These are phyloP conservation scores for Dissoconium aciculare DNA, from an alignment of 2,329 filamentous ascomycete genomes.

Conservation along the genomic window DNA sequence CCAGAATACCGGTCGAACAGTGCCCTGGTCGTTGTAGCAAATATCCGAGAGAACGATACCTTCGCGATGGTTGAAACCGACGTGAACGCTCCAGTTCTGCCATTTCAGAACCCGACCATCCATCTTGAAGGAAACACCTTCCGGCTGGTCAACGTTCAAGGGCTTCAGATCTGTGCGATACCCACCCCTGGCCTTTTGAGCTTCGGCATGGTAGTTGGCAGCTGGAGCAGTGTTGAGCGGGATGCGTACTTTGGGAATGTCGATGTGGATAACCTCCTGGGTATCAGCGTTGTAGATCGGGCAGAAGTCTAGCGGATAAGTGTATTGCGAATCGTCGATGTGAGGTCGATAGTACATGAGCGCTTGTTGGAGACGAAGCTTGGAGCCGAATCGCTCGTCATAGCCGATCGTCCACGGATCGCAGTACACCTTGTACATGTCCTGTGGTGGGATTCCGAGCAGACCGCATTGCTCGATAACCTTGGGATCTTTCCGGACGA, in stretches of 20 bases:
- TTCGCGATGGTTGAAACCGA: slow-evolving; percentile 91
- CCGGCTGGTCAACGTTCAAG: slow-evolving; percentile 73
- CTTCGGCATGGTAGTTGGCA: slow-evolving; percentile 65
- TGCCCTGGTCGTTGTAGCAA: slow-evolving; percentile 71
- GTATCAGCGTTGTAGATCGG: slow-evolving; percentile 78
- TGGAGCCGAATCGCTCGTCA: slow-evolving; percentile 73
- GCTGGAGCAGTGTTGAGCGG: slow-evolving; percentile 57
- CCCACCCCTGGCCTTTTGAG: slow-evolving; percentile 58
- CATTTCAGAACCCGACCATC: slow-evolving; percentile 61
- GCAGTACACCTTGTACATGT: slow-evolving; percentile 94
- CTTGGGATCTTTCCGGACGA: slow-evolving; percentile 62
- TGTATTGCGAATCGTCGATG: slow-evolving; percentile 76
- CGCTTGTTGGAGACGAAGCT: slow-evolving; percentile 71
- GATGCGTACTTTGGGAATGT: slow-evolving; percentile 62
- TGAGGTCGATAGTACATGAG: slow-evolving; percentile 90
- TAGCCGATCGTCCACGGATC: slow-evolving; percentile 95
- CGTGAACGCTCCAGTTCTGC: slow-evolving; percentile 89
- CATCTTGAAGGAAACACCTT: slow-evolving; percentile 74
- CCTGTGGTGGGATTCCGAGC: slow-evolving; percentile 61
- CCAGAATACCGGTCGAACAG: slow-evolving; percentile 67
- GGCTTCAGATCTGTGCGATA: slow-evolving; percentile 70
- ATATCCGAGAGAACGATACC: slow-evolving; percentile 85
- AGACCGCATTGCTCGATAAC: slow-evolving; percentile 84
- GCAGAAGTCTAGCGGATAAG: slow-evolving; percentile 83
- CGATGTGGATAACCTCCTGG: slow-evolving; percentile 64